Evolutionary conservation across 257 asterid genomes (phyloP), one percentile per base, ranked within the genome.

Genomic region (Scutellaria minor): DNA sequence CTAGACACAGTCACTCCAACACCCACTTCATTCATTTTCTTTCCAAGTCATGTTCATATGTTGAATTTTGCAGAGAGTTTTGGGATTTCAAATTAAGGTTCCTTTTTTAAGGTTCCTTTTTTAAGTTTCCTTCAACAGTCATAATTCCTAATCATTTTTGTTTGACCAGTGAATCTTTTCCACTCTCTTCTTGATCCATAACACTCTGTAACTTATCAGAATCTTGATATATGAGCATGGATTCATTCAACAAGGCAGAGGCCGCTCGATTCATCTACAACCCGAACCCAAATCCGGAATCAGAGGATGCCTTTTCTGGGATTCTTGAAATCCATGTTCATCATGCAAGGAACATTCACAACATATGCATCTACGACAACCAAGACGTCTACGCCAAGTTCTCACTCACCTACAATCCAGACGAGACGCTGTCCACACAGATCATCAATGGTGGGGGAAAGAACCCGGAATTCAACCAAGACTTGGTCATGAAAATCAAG

Each of bases 351-450:
- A 88, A 88, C 79, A 84, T 88, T 35, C 89, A 88, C 80, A 88
- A 88, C 83, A 88, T 86, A 51, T 88, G 95, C 77, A 88, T 88
- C 84, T 86, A 88, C 69, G 85, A 88, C 55, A 83, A 88, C 76
- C 90, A 88, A 64, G 95, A 88, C 15, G 92, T 88, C 7, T 86
- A 83, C 12, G 92, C 95, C 0, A 88, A 88, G 20, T 88, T 88
- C 84, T 88, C 95, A 3, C 90, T 88, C 66, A 88, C 95, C 4
- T 84, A 78, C 68, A 75, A 86, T 40, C 92, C 95, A 1, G 95
- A 88, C 53, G 80, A 85, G 15, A 77, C 81, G 5, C 37, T 80
- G 18, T 80, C 92, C 8, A 85, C 96, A 3, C 71, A 77, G 60
- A 71, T 81, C 87, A 45, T 82, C 77, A 53, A 48, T 6, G 84